Conservation (phyloP, 805 yeast genomes). For the Isabelozyma heimii region DNA sequence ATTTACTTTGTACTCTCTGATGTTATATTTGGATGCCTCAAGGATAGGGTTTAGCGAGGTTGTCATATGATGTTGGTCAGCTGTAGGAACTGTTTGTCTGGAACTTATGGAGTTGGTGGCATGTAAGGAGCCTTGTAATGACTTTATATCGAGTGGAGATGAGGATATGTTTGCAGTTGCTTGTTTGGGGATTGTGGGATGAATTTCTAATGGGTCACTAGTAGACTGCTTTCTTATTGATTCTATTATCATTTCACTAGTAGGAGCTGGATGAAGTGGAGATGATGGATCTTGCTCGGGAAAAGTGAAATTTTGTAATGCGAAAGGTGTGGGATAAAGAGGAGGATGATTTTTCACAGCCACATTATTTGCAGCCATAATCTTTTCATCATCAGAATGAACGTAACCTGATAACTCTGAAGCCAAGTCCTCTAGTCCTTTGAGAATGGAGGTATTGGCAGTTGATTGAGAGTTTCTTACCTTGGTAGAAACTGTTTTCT, state of each 20-base stretch:
- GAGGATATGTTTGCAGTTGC: neutral
- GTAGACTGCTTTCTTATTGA: neutral
- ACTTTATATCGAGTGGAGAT: constrained; percentile 13
- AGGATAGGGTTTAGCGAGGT: neutral
- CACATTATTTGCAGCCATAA: too few species aligned
- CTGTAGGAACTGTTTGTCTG: neutral
- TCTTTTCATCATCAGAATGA: constrained; percentile 6
- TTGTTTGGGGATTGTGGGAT: neutral
- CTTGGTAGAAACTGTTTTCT: neutral
- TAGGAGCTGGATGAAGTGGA: neutral
- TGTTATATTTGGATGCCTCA: neutral
- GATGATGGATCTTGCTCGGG: neutral
- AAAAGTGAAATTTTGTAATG: neutral
- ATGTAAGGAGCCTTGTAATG: constrained; percentile 17
- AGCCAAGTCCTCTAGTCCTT: constrained; percentile 25
- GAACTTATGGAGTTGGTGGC: constrained; percentile 1
- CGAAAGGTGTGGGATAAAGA: neutral
- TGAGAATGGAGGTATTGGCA: constrained; percentile 22
- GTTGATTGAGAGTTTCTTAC: constrained; percentile 21
- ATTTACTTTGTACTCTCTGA: neutral
- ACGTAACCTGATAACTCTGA: constrained; percentile 19
- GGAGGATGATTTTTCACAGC: too few species aligned
- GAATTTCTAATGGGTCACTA: neutral
- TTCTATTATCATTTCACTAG: neutral
- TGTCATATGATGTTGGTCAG: neutral